Evolutionary conservation across 352 stramenopile species (phyloP).

Genomic region (Hyaloperonospora arabidopsidis): DNA sequence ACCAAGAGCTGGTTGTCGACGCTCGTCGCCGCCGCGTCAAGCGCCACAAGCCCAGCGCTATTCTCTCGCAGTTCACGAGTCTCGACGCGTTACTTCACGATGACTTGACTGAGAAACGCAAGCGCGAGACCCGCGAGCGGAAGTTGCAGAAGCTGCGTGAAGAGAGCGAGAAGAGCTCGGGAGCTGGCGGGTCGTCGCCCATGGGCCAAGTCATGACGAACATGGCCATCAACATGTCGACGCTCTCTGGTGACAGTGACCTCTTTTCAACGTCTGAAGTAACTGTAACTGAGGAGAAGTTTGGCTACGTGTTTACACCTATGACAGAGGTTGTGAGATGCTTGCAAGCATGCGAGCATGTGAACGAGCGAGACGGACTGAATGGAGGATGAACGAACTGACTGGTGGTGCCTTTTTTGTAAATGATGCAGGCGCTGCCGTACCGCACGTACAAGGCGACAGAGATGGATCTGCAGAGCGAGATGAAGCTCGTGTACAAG

Average conservation of each 20-base stretch:
- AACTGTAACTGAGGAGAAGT: slow-evolving; percentile 50
- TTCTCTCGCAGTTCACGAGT: slow-evolving; percentile 61
- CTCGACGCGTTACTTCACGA: slow-evolving; percentile 67
- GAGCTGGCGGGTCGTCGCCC: slow-evolving; percentile 21
- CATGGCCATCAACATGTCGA: slow-evolving; percentile 67
- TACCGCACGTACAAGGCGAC: slow-evolving; percentile 56
- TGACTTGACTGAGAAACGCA: slow-evolving; percentile 49
- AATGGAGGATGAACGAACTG: not conserved
- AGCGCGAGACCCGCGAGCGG: slow-evolving; percentile 42
- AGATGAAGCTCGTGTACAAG: slow-evolving; percentile 53
- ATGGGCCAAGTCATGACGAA: slow-evolving; percentile 57
- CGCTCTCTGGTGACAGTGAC: slow-evolving; percentile 53
- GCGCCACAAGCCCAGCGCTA: slow-evolving; percentile 25
- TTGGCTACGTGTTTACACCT: slow-evolving; percentile 75
- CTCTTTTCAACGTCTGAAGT: slow-evolving; percentile 41
- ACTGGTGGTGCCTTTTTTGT: not conserved
- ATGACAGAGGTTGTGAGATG: slow-evolving; percentile 49
- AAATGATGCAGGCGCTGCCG: slow-evolving; percentile 33
- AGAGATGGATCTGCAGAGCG: slow-evolving; percentile 38
- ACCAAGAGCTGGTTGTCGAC: slow-evolving; percentile 41
- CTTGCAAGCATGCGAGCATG: not conserved
- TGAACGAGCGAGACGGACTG: not conserved
- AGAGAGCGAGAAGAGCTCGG: slow-evolving; percentile 26
- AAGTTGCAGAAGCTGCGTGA: slow-evolving; percentile 55
- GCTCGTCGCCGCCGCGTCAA: slow-evolving; percentile 34